Evolutionary conservation across 176 grass and related monocot genomes (phyloP).

Genomic region (Leersia perrieri): DNA sequence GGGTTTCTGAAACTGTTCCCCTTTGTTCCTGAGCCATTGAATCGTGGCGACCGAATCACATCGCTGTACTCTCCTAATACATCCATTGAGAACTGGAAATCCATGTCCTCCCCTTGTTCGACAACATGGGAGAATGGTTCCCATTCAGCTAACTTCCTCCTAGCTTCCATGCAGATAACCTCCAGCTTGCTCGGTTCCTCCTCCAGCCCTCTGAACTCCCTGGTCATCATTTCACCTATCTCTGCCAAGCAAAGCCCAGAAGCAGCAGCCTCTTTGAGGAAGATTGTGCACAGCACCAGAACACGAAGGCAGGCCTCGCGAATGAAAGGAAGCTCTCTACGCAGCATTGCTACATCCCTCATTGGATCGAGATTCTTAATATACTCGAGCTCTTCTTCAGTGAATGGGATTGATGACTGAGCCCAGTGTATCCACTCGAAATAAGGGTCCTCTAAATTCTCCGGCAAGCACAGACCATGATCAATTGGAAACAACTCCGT

Average conservation of each 20-base stretch:
- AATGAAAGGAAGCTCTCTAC: slow-evolving; percentile 56
- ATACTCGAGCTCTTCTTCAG: slow-evolving; percentile 69
- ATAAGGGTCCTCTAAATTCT: slow-evolving; percentile 76
- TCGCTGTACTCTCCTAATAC: slow-evolving; percentile 40
- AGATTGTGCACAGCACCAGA: slow-evolving; percentile 56
- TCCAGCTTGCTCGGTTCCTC: slow-evolving; percentile 68
- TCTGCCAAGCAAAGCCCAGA: slow-evolving; percentile 63
- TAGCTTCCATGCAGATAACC: slow-evolving; percentile 63
- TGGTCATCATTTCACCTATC: slow-evolving; percentile 75
- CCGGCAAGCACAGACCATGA: slow-evolving; percentile 66
- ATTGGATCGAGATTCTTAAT: slow-evolving; percentile 52
- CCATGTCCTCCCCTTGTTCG: slow-evolving; percentile 45
- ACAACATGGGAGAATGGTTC: slow-evolving; percentile 23
- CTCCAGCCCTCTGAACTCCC: slow-evolving; percentile 59
- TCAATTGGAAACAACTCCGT: slow-evolving; percentile 80
- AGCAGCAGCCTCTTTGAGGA: slow-evolving; percentile 60
- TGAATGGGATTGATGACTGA: slow-evolving; percentile 59
- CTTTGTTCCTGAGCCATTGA: slow-evolving; percentile 31
- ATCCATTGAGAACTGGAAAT: slow-evolving; percentile 58
- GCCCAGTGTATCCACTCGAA: slow-evolving; percentile 82
- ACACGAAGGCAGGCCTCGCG: slow-evolving; percentile 61
- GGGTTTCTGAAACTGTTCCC: slow-evolving; percentile 48
- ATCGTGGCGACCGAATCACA: slow-evolving; percentile 34
- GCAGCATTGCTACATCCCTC: slow-evolving; percentile 50
- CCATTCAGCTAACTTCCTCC: slow-evolving; percentile 49